Evolutionary conservation across 2,329 filamentous ascomycete species (phyloP), one percentile per base, ranked within the genome.

Genomic region (Aspergillus glaucus): DNA sequence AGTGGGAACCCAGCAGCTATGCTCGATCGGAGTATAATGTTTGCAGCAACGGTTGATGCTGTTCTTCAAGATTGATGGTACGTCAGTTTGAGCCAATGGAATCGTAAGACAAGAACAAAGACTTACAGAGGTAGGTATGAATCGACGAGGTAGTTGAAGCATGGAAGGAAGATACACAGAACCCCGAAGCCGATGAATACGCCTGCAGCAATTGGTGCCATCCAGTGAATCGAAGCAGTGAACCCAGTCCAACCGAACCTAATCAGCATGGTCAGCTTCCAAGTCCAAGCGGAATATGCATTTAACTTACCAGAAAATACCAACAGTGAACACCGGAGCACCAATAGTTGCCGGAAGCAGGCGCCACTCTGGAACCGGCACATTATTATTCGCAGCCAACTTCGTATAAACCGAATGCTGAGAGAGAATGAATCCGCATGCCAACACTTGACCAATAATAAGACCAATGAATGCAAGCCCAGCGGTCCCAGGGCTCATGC

Each of bases 41-140:
- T 67, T 5, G 62, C 64, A 12, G 65, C 65, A n/a, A 67, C 56
- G 5, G 62, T 51, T 7, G 65, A 68, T 19, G 66, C 65, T 2
- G 64, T 62, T 1, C 64, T 66, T 44, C 45, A 44, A 22, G 17
- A 30, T 30, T 12, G 26, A 30, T 30, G 10, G 26, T 10, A 5
- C 5, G 3, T 7, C 7, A 37, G 22, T 42, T 22, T 51, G 46
- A 14, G 15, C 10, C 19, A 12, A 28, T 37, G 6, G 19, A 4
- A 30, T 1, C 14, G 2, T 12, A 17, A 15, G 0, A 24, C 6
- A n/a, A 22, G 14, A 7, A 17, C 9, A 40, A 37, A n/a, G 5
- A 55, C 66, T 58, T 50, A 69, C 68, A 69, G 43, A 6, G 59
- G 59, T 4, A 69, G 50, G 48, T 70, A 70, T 0, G 65, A 53